Conservation (phyloP, 495 filamentous ascomycete species). For the Talaromyces adpressus region DNA sequence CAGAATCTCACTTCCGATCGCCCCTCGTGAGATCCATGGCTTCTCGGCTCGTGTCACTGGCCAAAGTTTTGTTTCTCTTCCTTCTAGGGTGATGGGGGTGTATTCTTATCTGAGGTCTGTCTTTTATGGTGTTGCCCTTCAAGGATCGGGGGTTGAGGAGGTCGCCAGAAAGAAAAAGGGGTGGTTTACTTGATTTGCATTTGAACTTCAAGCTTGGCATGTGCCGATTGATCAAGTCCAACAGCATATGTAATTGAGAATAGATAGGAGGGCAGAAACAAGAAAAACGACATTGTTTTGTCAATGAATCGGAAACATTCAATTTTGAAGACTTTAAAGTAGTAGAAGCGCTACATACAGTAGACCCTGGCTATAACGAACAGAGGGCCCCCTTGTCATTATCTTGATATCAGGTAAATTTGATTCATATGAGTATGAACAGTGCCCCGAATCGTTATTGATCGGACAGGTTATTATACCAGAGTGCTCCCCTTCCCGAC, state of each 20-base stretch:
- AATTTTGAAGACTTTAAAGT: background rate
- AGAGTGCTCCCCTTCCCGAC: too few species aligned
- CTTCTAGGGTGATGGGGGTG: background rate
- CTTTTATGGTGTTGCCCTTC: background rate
- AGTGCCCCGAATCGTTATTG: too few species aligned
- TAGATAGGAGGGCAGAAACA: background rate
- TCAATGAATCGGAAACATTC: background rate
- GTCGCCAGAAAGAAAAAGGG: background rate
- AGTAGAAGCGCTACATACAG: background rate
- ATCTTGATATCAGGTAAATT: too few species aligned
- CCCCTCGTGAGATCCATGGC: background rate
- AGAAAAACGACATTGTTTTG: too few species aligned
- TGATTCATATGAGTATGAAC: too few species aligned
- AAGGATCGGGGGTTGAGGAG: background rate
- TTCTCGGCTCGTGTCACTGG: background rate
- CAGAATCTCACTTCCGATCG: background rate
- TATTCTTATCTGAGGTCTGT: background rate
- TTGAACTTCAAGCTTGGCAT: background rate
- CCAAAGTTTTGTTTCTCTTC: background rate
- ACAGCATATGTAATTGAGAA: background rate
- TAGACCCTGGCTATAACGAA: too few species aligned
- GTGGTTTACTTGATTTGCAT: background rate
- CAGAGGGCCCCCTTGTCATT: too few species aligned
- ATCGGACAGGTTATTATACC: too few species aligned
- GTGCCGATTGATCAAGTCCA: background rate